These are phyloP conservation scores for Ogataea kodamae DNA, from an alignment of 805 yeast species.

Conservation along the genomic window DNA sequence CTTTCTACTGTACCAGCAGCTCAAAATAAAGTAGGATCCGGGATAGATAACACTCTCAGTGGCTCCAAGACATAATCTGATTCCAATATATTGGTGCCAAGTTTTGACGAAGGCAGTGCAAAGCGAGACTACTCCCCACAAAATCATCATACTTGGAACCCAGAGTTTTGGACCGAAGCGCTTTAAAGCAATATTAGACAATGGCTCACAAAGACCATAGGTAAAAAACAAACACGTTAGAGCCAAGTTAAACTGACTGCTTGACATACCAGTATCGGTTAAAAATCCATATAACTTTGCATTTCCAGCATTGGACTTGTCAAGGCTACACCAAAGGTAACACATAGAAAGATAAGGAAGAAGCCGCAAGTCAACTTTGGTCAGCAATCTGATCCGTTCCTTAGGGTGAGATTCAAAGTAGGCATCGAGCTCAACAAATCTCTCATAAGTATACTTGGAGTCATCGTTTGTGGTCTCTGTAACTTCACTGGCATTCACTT, in stretches of 20 bases:
- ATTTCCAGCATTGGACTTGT: slow-evolving; percentile 35
- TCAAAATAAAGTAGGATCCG: slow-evolving; percentile 37
- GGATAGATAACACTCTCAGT: slow-evolving; percentile 44
- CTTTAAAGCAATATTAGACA: slow-evolving; percentile 34
- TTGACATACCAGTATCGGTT: slow-evolving; percentile 29
- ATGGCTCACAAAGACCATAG: slow-evolving; percentile 41
- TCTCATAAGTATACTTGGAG: slow-evolving; percentile 10
- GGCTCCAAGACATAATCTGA: slow-evolving; percentile 38
- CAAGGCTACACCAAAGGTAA: slow-evolving; percentile 31
- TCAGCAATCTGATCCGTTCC: slow-evolving; percentile 23
- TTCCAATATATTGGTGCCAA: slow-evolving; percentile 25
- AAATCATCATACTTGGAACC: slow-evolving; percentile 34
- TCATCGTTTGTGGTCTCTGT: slow-evolving; percentile 6
- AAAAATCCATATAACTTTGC: slow-evolving; percentile 33
- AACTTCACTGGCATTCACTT: slow-evolving; percentile 7
- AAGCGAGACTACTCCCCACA: slow-evolving; percentile 39
- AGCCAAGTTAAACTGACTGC: slow-evolving; percentile 40
- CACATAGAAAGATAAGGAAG: slow-evolving; percentile 29
- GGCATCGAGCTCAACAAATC: slow-evolving; percentile 13
- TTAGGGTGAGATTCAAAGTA: slow-evolving; percentile 17
- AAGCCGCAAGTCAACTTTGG: slow-evolving; percentile 26
- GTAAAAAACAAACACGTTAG: slow-evolving; percentile 40
- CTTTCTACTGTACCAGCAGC: slow-evolving; percentile 37
- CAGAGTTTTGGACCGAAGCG: slow-evolving; percentile 39
- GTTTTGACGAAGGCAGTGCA: slow-evolving; percentile 32